Conservation (phyloP, 345 rosid genomes). For the Alliaria petiolata region DNA sequence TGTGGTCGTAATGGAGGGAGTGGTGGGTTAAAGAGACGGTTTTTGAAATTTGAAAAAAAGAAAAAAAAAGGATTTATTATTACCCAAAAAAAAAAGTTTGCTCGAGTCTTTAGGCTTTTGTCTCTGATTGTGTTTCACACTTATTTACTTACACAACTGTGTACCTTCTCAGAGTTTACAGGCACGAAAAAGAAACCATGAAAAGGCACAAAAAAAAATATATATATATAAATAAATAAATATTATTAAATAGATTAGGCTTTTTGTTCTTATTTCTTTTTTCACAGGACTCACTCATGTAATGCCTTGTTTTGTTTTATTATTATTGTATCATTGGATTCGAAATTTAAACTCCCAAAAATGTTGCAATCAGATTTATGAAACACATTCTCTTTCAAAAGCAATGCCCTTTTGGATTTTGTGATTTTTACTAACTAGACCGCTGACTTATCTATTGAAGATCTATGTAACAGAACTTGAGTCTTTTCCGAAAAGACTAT, state of each 20-base stretch:
- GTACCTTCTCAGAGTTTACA: slow-evolving; percentile 33
- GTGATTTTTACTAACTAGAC: slow-evolving; percentile 12
- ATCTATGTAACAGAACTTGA: no score
- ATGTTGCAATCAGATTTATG: slow-evolving; percentile 14
- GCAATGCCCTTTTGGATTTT: slow-evolving; percentile 27
- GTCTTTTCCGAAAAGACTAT: no score
- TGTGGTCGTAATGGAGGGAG: slow-evolving; percentile 35
- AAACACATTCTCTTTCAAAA: slow-evolving; percentile 26
- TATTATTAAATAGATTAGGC: not conserved
- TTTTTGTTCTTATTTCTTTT: not conserved
- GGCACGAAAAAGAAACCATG: slow-evolving; percentile 26
- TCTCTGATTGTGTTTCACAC: slow-evolving; percentile 26
- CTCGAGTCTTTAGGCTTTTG: slow-evolving; percentile 33
- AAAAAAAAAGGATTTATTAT: not conserved
- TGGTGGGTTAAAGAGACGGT: slow-evolving; percentile 34
- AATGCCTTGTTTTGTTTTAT: slow-evolving; percentile 29
- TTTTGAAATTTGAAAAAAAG: slow-evolving; percentile 36
- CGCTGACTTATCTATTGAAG: not conserved
- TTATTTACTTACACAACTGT: slow-evolving; percentile 11
- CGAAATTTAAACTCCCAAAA: slow-evolving; percentile 33
- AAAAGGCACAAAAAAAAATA: slow-evolving; percentile 19
- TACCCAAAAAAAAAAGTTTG: not conserved
- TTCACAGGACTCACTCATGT: slow-evolving; percentile 11
- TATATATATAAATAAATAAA: not conserved
- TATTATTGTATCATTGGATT: slow-evolving; percentile 31